Conservation (phyloP, 148 eudicot species). For the Pouteria glomerata region DNA sequence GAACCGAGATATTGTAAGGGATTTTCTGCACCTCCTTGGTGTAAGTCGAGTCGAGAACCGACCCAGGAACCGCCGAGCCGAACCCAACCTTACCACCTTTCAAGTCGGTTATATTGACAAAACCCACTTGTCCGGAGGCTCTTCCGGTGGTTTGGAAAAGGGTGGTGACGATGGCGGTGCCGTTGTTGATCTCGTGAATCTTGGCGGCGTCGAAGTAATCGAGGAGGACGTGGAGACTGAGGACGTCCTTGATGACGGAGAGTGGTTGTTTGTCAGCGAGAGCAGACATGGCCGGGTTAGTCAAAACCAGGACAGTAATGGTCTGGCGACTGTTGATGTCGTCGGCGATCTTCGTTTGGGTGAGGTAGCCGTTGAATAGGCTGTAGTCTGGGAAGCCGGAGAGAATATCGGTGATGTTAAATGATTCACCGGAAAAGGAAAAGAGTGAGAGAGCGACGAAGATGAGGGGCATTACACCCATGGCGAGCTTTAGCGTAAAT, state of each 20-base stretch:
- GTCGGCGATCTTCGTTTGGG: constrained; percentile 64
- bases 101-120: constrained; percentile 61
- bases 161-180: constrained; percentile 42
- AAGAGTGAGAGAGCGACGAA: constrained; percentile 15
- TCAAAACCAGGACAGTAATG: constrained; percentile 64
- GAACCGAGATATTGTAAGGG: constrained; percentile 49
- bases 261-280: constrained; percentile 39
- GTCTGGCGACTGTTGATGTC: constrained; percentile 72
- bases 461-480: background rate
- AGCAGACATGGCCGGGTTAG: constrained; percentile 45
- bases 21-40: constrained; percentile 38
- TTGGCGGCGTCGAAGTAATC: constrained; percentile 61
- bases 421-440: background rate
- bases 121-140: constrained; percentile 34
- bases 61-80: constrained; percentile 44
- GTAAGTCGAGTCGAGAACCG: constrained; percentile 39
- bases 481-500: background rate
- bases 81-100: constrained; percentile 56
- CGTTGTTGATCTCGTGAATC: constrained; percentile 45
- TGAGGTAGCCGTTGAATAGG: constrained; percentile 47
- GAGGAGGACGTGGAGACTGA: constrained; percentile 61
- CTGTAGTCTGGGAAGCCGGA: constrained; percentile 38
- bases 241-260: constrained; percentile 38
- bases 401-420: constrained; percentile 53
- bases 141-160: constrained; percentile 69